Evolutionary conservation across 192 early-diverging fungal genomes (phyloP), one percentile per base, ranked within the genome.

Genomic region (Thamnidium elegans): DNA sequence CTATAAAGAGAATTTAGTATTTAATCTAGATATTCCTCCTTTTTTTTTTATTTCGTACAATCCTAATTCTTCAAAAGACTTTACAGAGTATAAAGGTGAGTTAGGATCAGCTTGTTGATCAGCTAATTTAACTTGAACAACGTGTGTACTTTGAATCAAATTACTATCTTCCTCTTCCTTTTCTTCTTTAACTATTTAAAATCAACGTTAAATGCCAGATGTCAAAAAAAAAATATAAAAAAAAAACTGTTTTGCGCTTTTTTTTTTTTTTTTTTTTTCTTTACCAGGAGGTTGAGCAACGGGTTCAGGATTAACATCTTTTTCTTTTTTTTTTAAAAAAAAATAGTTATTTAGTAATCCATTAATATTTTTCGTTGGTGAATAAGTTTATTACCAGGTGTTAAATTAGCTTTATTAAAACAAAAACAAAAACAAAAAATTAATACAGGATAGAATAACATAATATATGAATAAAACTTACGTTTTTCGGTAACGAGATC

Each of bases 1-100:
- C 82, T 94, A 78, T 45, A 84, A 53, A 45, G 3, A 26, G 1
- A 36, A 17, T 5, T 23, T n/a, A 20, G 10, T 46, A 43, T 8
- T 9, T 69, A 3, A n/a, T 50, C 21, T 14, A n/a, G 45, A 47
- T 14, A 45, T 6, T 69, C 14, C 3, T 3, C 3, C 26, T 26
- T 45, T 9, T 45, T 45, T 9, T 45, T 13, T 45, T 13, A 2
- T 45, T 9, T 65, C 72, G 58, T 78, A 85, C 80, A 93, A 73
- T 4, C 87, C 86, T 31, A 93, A 78, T 32, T 92, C 83, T 42
- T 90, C 88, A 65, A 90, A 92, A 31, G 86, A 86, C 64, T 90
- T 89, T 42, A 80, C 88, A 53, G 90, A 90, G 73, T 89, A 93
- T 50, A 96, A 79, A 9, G 89, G 86, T 55, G 81, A 88, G 64